phyloP scores from a whole-genome alignment of 2,329 filamentous ascomycete species.

The Cordyceps javanica region DNA sequence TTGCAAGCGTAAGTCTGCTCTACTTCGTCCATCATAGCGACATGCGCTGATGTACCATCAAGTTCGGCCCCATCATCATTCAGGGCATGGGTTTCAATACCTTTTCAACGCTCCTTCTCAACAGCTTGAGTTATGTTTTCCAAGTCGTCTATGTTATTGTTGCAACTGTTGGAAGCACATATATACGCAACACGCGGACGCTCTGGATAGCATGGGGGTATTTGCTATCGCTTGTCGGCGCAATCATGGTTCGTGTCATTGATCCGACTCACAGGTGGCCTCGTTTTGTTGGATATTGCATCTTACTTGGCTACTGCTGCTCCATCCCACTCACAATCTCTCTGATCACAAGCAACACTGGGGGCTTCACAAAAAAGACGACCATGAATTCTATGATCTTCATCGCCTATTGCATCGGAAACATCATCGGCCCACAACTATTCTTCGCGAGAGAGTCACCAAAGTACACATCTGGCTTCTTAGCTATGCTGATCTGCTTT shows the following conservation, averaged over 20 bases:
- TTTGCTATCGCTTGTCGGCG: slow-evolving; percentile 18
- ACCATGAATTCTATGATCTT: slow-evolving; percentile 52
- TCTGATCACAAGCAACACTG: slow-evolving; percentile 51
- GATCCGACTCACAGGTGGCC: slow-evolving; percentile 12
- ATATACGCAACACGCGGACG: slow-evolving; percentile 20
- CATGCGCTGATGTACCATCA: slow-evolving; percentile 1
- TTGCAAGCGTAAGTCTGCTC: slow-evolving; percentile 17
- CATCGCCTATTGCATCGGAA: slow-evolving; percentile 54
- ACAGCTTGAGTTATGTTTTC: slow-evolving; percentile 17
- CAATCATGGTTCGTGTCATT: slow-evolving; percentile 20
- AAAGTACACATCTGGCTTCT: slow-evolving; percentile 55
- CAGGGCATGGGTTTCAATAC: slow-evolving; percentile 20
- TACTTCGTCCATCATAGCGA: background rate
- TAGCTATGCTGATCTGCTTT: slow-evolving; percentile 56
- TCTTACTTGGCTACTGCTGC: slow-evolving; percentile 52
- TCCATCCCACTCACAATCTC: slow-evolving; percentile 40
- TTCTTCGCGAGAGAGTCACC: slow-evolving; percentile 55
- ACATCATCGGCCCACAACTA: slow-evolving; percentile 55
- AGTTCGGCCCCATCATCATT: slow-evolving; percentile 24
- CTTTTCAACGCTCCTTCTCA: slow-evolving; percentile 19
- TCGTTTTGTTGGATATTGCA: slow-evolving; percentile 22
- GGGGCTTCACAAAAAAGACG: slow-evolving; percentile 55
- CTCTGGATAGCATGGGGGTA: slow-evolving; percentile 22
- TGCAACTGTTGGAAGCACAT: slow-evolving; percentile 18
- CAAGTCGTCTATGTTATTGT: slow-evolving; percentile 21